These are phyloP conservation scores for Ambrosiella cleistominuta DNA, from an alignment of 2,329 filamentous ascomycete species.

Conservation along the genomic window DNA sequence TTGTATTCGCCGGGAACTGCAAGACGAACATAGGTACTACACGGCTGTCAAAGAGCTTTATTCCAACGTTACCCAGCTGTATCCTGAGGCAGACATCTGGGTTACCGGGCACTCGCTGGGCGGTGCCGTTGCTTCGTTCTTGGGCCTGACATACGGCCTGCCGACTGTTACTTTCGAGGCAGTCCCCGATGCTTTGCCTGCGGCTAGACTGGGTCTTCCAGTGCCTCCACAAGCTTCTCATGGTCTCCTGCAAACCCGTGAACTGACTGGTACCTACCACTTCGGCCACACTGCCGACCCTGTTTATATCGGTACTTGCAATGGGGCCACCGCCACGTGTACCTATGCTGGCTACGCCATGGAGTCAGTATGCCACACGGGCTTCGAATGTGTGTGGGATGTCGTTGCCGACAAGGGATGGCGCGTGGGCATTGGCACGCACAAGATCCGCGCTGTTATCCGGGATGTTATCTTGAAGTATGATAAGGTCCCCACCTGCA, in stretches of 20 bases:
- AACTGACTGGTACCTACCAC: conserved; percentile 65
- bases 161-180: conserved; percentile 89
- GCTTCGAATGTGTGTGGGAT: conserved; percentile 77
- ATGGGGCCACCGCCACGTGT: conserved; percentile 73
- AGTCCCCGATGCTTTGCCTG: conserved; percentile 77
- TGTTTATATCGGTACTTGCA: conserved; percentile 85
- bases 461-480: conserved; percentile 73
- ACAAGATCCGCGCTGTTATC: conserved; percentile 80
- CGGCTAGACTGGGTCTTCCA: conserved; percentile 67
- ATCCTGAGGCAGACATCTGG: conserved; percentile 75
- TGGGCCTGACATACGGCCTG: conserved; percentile 79
- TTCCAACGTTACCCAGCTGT: conserved; percentile 76
- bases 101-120: conserved; percentile 83
- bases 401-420: conserved; percentile 83
- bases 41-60: conserved; percentile 77
- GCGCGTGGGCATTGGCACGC: conserved; percentile 78
- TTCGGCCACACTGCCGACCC: conserved; percentile 94
- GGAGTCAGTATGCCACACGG: conserved; percentile 83
- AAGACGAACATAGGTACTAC: conserved; percentile 79
- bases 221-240: conserved; percentile 63
- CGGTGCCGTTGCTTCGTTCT: conserved; percentile 70
- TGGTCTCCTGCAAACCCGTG: conserved; percentile 49
- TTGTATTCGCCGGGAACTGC: conserved; percentile 59
- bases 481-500: conserved; percentile 61
- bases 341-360: conserved; percentile 86